Evolutionary conservation across 176 grass and related monocot genomes (phyloP), one percentile per base, ranked within the genome.

Genomic region (Ensete ventricosum): DNA sequence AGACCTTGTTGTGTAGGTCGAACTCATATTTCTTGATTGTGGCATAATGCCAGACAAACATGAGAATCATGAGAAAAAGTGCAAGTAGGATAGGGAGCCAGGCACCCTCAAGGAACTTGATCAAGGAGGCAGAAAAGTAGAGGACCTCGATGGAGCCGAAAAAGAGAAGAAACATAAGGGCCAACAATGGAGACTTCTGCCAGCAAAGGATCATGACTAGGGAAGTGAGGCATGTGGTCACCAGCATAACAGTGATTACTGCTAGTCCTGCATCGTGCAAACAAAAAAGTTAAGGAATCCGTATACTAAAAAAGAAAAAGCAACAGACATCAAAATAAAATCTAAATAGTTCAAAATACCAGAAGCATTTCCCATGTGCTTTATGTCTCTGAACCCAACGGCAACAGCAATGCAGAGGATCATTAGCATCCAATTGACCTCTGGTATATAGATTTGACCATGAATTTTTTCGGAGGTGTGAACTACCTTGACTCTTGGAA

Each of bases 341-440:
- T 19, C 20, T 13, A 51, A 20, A 4, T 17, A 71, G 52, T 21
- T 26, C 49, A 14, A 68, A 23, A 81, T 83, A 99, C 95, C 95
- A 72, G 95, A 99, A 64, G 95, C 95, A 58, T 99, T 99, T 64
- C 95, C 91, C 86, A 99, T 93, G 77, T 94, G 95, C 52, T 91
- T 99, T 14, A 88, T 99, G 75, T 99, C 83, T 64, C 95, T 85
- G 66, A 99, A 99, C 71, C 95, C 95, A 78, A 99, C 95, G 62
- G 95, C 91, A 74, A 99, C 95, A 17, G 88, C 88, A 55, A 99
- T 80, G 77, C 95, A 99, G 25, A 99, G 90, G 83, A 99, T 78
- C 95, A 99, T 99, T 13, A 99, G 95, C 54, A 94, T 16, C 95
- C 95, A 99, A 64, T 99, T 99, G 83, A 99, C 89, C 85, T 99